Conservation (phyloP, 2,329 filamentous ascomycete species). For the Blastomyces parvus region DNA sequence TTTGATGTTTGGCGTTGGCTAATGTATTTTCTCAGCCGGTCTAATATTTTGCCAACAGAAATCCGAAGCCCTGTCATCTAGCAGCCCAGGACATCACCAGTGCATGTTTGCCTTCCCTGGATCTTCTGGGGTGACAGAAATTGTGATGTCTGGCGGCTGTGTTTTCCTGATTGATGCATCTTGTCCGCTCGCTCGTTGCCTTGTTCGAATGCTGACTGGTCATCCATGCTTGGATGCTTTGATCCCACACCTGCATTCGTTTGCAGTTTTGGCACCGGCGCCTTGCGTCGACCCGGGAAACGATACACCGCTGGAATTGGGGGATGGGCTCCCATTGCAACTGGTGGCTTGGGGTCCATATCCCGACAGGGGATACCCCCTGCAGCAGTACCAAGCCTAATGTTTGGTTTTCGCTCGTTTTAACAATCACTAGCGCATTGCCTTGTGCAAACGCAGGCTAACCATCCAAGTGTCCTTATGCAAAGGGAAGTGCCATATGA, state of each 20-base stretch:
- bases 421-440: neutral
- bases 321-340: neutral
- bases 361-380: no score
- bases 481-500: neutral
- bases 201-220: neutral
- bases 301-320: neutral
- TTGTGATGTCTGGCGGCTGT: neutral
- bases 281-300: neutral
- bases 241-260: no score
- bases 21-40: neutral
- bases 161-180: neutral
- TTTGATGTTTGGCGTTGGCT: neutral
- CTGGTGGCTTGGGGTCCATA: neutral
- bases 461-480: neutral
- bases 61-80: neutral
- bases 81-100: neutral
- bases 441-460: no score
- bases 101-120: neutral
- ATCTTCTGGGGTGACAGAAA: neutral
- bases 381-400: neutral
- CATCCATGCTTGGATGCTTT: no score
- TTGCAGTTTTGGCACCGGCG: neutral
- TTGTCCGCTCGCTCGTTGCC: neutral
- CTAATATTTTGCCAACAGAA: conserved; percentile 3
- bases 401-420: neutral